These are phyloP conservation scores for Suhomyces sp. DNA, from an alignment of 805 yeast species.

Conservation along the genomic window DNA sequence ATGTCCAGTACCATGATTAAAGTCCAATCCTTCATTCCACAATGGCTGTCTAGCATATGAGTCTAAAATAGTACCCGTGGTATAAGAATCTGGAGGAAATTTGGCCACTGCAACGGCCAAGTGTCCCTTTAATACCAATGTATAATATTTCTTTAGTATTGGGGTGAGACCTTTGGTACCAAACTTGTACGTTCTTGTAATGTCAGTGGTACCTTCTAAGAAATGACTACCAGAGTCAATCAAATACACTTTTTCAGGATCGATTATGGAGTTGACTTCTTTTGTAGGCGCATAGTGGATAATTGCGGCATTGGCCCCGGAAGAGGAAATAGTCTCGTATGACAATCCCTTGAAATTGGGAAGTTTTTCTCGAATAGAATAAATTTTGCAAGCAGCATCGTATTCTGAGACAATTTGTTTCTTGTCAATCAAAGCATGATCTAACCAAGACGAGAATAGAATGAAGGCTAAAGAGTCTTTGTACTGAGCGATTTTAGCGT, in stretches of 20 bases:
- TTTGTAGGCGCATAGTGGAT: conserved; percentile 73
- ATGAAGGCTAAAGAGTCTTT: conserved; percentile 80
- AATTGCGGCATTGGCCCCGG: conserved; percentile 74
- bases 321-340: conserved; percentile 72
- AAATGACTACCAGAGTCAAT: conserved; percentile 92
- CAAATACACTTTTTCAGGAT: conserved; percentile 66
- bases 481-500: conserved; percentile 72
- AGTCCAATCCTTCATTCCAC: conserved; percentile 81
- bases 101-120: conserved; percentile 77
- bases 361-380: conserved; percentile 51
- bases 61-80: conserved; percentile 77
- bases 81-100: conserved; percentile 62
- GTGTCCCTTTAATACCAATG: conserved; percentile 89
- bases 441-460: conserved; percentile 81
- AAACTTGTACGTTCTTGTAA: conserved; percentile 84
- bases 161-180: conserved; percentile 27
- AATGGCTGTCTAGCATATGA: conserved; percentile 78
- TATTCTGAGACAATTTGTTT: conserved; percentile 53
- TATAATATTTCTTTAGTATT: conserved; percentile 65
- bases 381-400: conserved; percentile 61
- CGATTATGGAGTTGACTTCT: conserved; percentile 57
- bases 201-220: conserved; percentile 93
- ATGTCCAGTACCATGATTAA: conserved; percentile 95
- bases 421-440: conserved; percentile 48
- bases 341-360: conserved; percentile 66